Conservation (phyloP, 768 basidiomycete genomes). For the Clitopilus passeckerianus region DNA sequence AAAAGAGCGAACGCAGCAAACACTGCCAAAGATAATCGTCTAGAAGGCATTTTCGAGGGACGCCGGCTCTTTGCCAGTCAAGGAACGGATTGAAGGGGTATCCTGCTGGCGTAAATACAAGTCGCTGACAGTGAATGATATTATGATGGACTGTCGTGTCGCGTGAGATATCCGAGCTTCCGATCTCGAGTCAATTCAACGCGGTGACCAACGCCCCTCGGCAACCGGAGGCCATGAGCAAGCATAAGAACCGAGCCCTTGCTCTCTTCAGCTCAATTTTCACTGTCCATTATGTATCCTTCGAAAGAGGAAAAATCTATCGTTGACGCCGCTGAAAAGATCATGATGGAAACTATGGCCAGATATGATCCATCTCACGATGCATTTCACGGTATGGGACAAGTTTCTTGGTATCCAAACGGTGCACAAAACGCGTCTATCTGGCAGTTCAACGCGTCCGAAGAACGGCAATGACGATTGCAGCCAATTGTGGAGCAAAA, state of each 20-base stretch:
- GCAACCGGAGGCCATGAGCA: not conserved
- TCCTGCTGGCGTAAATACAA: conserved; percentile 1
- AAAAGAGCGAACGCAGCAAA: conserved; percentile 38
- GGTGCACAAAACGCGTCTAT: conserved; percentile 1
- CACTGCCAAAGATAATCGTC: conserved; percentile 17
- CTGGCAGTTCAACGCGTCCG: conserved; percentile 77
- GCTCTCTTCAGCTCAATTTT: not conserved
- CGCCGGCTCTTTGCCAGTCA: not conserved
- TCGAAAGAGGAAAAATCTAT: conserved; percentile 43
- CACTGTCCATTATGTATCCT: conserved; percentile 41
- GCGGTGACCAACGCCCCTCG: not conserved
- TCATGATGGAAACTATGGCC: conserved; percentile 72
- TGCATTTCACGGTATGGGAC: conserved; percentile 61
- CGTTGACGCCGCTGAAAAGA: conserved; percentile 55
- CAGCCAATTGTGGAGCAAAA: conserved; percentile 36
- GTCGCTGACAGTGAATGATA: not conserved
- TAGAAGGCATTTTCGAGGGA: conserved; percentile 20
- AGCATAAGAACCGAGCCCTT: not conserved
- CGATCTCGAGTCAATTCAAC: not conserved
- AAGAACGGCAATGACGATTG: conserved; percentile 68
- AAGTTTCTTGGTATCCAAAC: not conserved
- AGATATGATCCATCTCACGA: conserved; percentile 82
- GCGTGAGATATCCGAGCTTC: not conserved
- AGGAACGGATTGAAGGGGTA: not conserved
- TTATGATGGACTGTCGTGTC: not conserved